Base-by-base conservation (phyloP, 2,329 filamentous ascomycete genomes). In the Pyrenochaeta sp. region DNA sequence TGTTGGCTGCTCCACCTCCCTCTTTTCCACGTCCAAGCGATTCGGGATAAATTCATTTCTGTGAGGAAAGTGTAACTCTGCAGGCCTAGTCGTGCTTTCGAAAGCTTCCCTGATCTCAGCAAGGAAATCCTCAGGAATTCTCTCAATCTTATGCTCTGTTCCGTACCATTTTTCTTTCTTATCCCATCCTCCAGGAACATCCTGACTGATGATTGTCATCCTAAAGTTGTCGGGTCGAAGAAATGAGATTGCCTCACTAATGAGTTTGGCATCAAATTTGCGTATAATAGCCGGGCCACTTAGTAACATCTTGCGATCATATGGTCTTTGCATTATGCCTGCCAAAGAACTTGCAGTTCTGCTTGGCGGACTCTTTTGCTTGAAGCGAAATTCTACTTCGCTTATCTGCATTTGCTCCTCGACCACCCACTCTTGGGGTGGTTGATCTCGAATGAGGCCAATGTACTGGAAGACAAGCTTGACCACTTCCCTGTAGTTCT, bases 91-190 rank as follows among this genome's bases (percentile, higher is more conserved):
- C 20, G 82, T 79, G 37, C 83, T 83, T 1, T 84, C 77, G 27
- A 85, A 82, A 1, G 91, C 91, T 54, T 83, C 77, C 48, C 84
- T 82, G 56, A 97, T 82, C 45, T 91, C 87, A 10, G 82, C 78
- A 73, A 96, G 81, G 64, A 97, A 88, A 15, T 92, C 87, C 12
- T 83, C 72, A 0, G 93, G 88, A 31, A 99, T 90, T 69, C 87
- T 89, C 71, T 96, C 90, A 29, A 88, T 84, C 59, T 87, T 90
- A 77, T 97, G 96, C 69, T 98, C 93, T 0, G 95, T 99, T 7
- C 94, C 94, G 67, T 99, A 99, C 95, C 95, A 99, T 72, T 93
- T 92, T 79, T 99, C 95, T 71, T 90, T 96, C 73, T 88, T 79
- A 61, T 96, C 85, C 91, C 92, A 97, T 45, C 86, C 84, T 0